Percentiles rank a stretch among this genome's conserved stretches.
phyloP scores from a whole-genome alignment of 139 green algal genomes.

The Coelastrella sp. region DNA sequence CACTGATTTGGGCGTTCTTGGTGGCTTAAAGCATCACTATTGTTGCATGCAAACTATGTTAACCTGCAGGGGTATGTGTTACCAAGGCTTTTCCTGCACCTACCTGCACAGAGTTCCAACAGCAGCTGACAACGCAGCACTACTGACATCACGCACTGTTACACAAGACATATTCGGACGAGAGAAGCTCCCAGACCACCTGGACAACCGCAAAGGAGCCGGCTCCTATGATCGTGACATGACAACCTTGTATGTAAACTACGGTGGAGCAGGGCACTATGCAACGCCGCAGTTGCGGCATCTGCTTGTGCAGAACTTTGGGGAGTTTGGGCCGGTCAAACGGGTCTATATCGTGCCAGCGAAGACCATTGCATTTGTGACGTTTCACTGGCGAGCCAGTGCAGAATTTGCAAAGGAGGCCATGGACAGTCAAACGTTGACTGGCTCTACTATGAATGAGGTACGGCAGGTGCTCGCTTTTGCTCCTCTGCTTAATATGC shows the following conservation, averaged over 20 bases:
- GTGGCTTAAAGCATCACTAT: no score
- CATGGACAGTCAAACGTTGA: constrained; percentile 78
- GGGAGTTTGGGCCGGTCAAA: constrained; percentile 31
- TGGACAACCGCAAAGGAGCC: constrained; percentile 32
- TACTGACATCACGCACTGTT: constrained; percentile 54
- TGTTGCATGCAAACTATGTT: no score
- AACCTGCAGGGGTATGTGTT: constrained; percentile 68
- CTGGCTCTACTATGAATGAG: constrained; percentile 57
- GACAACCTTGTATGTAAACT: constrained; percentile 37
- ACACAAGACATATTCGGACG: constrained; percentile 78
- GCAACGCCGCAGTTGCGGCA: constrained; percentile 26
- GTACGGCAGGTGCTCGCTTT: background rate
- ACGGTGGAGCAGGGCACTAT: constrained; percentile 38
- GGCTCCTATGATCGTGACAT: constrained; percentile 40
- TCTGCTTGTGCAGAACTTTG: constrained; percentile 41
- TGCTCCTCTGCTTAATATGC: background rate
- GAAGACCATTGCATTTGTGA: constrained; percentile 83
- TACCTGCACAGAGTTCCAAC: constrained; percentile 81
- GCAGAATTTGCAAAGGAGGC: constrained; percentile 89
- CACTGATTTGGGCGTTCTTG: no score
- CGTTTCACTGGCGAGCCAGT: constrained; percentile 73
- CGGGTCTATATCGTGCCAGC: constrained; percentile 71
- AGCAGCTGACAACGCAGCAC: constrained; percentile 64
- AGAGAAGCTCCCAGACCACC: constrained; percentile 59
- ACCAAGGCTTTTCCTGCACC: constrained; percentile 71